Evolutionary conservation across 345 rosid species (phyloP).

Genomic region (Gossypium thurberi): DNA sequence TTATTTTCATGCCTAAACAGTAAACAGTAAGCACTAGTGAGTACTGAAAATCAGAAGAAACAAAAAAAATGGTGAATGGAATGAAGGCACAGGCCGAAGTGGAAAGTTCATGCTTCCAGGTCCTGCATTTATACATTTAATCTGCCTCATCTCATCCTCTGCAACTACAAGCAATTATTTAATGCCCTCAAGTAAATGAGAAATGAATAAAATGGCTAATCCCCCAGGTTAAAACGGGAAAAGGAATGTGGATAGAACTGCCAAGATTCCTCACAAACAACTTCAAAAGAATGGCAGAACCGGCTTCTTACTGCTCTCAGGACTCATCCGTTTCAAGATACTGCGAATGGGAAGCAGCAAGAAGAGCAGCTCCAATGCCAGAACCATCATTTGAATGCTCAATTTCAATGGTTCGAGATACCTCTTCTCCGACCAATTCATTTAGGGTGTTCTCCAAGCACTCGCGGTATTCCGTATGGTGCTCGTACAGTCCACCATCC

Average conservation of each 20-base stretch:
- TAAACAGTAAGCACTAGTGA: too few species aligned
- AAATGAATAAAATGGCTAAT: neutral
- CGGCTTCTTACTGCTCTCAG: neutral
- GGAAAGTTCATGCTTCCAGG: neutral
- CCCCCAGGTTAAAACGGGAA: neutral
- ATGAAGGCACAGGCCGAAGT: neutral
- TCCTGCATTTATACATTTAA: slow-evolving; percentile 1
- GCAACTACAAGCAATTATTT: slow-evolving; percentile 7
- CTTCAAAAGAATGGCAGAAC: neutral
- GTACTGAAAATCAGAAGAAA: too few species aligned
- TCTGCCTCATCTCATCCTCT: neutral
- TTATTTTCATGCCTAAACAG: too few species aligned
- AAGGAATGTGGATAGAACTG: neutral
- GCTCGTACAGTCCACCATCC: slow-evolving; percentile 81
- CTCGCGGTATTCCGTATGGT: slow-evolving; percentile 50
- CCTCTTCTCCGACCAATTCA: slow-evolving; percentile 61
- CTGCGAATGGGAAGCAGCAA: slow-evolving; percentile 73
- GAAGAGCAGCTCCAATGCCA: slow-evolving; percentile 71
- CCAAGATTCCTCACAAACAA: neutral
- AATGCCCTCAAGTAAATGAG: neutral
- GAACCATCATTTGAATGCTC: slow-evolving; percentile 67
- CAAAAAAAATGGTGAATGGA: neutral
- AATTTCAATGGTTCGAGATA: slow-evolving; percentile 36
- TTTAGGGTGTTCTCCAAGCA: slow-evolving; percentile 51
- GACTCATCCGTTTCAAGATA: slow-evolving; percentile 26